phyloP scores from a whole-genome alignment of 495 filamentous ascomycete species.

The Hypoxylon subgilvum region DNA sequence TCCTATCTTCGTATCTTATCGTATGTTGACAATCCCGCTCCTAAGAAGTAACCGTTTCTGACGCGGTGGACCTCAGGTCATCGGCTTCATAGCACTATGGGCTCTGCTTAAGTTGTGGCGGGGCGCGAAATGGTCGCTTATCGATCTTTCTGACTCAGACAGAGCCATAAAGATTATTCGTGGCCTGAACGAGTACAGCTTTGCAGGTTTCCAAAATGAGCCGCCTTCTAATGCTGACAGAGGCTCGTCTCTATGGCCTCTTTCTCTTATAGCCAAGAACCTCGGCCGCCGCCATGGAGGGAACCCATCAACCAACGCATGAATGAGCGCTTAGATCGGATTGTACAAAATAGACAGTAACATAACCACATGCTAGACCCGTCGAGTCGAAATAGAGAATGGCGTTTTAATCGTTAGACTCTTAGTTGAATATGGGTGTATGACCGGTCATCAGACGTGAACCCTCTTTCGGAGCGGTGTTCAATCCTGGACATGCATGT shows the following conservation, averaged over 20 bases:
- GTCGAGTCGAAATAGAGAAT: too few relatives aligned
- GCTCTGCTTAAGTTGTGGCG: slow-evolving; percentile 39
- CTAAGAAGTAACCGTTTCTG: neutral
- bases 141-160: slow-evolving; percentile 40
- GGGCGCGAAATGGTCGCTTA: slow-evolving; percentile 37
- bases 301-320: too few relatives aligned
- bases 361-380: too few relatives aligned
- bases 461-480: too few relatives aligned
- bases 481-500: too few relatives aligned
- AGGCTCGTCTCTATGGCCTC: slow-evolving; percentile 17
- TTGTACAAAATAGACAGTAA: too few relatives aligned
- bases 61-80: slow-evolving; percentile 16
- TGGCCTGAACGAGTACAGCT: slow-evolving; percentile 13
- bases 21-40: slow-evolving; percentile 31
- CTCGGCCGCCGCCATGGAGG: too few relatives aligned
- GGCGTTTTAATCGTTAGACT: too few relatives aligned
- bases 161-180: slow-evolving; percentile 14
- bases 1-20: slow-evolving; percentile 49
- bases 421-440: too few relatives aligned
- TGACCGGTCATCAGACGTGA: too few relatives aligned
- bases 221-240: neutral
- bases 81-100: slow-evolving; percentile 44
- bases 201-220: slow-evolving; percentile 8
- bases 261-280: slow-evolving; percentile 3
- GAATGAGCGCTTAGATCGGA: too few relatives aligned